Evolutionary conservation across 2,329 filamentous ascomycete species (phyloP).

Genomic region (Coleophoma cylindrospora): DNA sequence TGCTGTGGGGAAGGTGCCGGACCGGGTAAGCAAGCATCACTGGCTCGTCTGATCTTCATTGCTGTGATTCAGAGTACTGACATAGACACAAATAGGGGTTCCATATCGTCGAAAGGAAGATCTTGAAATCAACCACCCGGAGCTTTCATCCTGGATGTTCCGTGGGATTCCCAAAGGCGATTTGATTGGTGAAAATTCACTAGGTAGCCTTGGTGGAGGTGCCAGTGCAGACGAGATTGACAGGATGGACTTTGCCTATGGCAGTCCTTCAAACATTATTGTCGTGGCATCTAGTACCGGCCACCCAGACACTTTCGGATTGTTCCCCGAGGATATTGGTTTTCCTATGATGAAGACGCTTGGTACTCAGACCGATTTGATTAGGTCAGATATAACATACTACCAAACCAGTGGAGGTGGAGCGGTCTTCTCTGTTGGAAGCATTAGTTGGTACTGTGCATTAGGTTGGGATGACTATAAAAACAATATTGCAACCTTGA

Average conservation of each 20-base stretch:
- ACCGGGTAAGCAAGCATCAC: conserved; percentile 14
- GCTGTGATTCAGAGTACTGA: no score
- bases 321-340: conserved; percentile 18
- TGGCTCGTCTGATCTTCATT: no score
- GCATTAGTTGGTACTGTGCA: conserved; percentile 23
- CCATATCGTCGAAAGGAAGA: conserved; percentile 8
- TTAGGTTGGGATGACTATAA: conserved; percentile 20
- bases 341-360: conserved; percentile 19
- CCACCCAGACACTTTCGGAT: conserved; percentile 18
- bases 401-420: conserved; percentile 19
- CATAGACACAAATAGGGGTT: conserved; percentile 8
- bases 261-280: conserved; percentile 24
- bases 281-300: conserved; percentile 20
- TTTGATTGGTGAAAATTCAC: conserved; percentile 10
- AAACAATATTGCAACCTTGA: conserved; percentile 22
- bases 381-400: conserved; percentile 19
- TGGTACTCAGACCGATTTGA: conserved; percentile 13
- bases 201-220: conserved; percentile 22
- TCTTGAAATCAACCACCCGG: neutral
- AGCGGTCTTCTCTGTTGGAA: conserved; percentile 21
- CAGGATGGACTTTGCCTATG: conserved; percentile 25
- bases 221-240: conserved; percentile 32
- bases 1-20: conserved; percentile 26
- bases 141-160: conserved; percentile 3
- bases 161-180: conserved; percentile 4